Percentiles rank a stretch among this genome's conserved stretches.
phyloP scores from a whole-genome alignment of 202 grass and related monocot species.

The Bolboschoenoplectus hybrid region DNA sequence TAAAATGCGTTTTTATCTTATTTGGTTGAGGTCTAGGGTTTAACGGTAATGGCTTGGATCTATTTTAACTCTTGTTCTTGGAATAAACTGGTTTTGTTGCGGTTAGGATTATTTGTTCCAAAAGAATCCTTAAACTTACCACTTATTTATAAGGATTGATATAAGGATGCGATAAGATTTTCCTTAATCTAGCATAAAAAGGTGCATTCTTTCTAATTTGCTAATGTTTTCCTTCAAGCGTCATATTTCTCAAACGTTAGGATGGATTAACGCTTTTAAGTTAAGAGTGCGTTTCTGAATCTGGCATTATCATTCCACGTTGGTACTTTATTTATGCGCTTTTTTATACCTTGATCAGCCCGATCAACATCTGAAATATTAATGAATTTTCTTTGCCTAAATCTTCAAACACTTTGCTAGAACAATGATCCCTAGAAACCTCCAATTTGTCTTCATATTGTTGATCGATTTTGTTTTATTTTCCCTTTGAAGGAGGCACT shows the following conservation, averaged over 20 bases:
- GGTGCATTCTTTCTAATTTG: too few relatives aligned
- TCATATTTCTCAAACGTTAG: not conserved
- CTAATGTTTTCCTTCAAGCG: not conserved
- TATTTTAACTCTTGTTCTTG: not conserved
- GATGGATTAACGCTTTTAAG: not conserved
- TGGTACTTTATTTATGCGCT: not conserved
- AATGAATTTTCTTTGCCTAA: not conserved
- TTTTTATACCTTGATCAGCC: not conserved
- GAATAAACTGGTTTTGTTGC: not conserved
- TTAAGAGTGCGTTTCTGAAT: not conserved
- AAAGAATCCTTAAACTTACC: not conserved
- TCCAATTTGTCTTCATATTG: not conserved
- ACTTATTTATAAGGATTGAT: not conserved
- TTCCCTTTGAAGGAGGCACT: slow-evolving; percentile 50
- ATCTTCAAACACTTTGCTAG: not conserved
- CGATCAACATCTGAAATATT: not conserved
- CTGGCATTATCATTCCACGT: not conserved
- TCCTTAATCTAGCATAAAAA: too few relatives aligned
- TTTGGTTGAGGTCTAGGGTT: slow-evolving; percentile 42
- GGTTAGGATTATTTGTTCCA: not conserved
- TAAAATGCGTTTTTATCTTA: not conserved
- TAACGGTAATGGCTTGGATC: slow-evolving; percentile 33
- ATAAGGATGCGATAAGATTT: not conserved
- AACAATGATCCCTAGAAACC: not conserved
- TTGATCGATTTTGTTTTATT: not conserved